Conservation (phyloP, 1,139 yeast genomes). For the Candida sojae region DNA sequence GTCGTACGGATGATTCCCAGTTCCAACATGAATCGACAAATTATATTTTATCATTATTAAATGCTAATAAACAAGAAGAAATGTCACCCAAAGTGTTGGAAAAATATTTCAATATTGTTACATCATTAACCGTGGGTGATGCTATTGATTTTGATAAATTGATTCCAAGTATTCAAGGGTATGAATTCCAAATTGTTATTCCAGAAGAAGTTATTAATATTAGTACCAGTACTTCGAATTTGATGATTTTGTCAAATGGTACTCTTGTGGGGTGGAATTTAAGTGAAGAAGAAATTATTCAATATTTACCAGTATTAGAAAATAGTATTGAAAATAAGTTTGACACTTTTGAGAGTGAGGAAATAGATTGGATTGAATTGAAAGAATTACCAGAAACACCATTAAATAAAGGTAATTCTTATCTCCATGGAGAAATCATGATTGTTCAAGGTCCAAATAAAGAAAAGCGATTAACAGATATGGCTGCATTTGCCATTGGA, state of each 20-base stretch:
- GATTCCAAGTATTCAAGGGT: conserved; percentile 28
- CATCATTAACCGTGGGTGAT: conserved; percentile 73
- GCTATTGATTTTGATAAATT: conserved; percentile 56
- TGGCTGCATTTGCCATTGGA: conserved; percentile 89
- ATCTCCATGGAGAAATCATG: conserved; percentile 69
- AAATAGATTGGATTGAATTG: conserved; percentile 78
- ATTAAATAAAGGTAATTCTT: conserved; percentile 33
- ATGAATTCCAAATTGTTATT: conserved; percentile 47
- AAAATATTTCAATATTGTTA: conserved; percentile 34
- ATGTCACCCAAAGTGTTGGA: conserved; percentile 25
- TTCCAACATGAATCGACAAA: conserved; percentile 23
- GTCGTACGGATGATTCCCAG: conserved; percentile 28
- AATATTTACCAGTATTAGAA: conserved; percentile 48
- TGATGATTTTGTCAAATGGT: conserved; percentile 70
- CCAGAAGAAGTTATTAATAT: conserved; percentile 70
- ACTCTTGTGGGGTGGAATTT: conserved; percentile 84
- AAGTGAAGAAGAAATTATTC: conserved; percentile 51
- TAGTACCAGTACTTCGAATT: conserved; percentile 36
- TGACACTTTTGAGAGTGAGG: conserved; percentile 69
- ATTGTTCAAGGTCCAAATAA: conserved; percentile 53
- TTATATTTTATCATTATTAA: conserved; percentile 29
- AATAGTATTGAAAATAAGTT: conserved; percentile 39
- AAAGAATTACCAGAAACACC: conserved; percentile 24
- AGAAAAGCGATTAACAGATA: conserved; percentile 61
- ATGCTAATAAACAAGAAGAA: conserved; percentile 20